A percentile compares a stretch with the other conserved stretches of the same genome.
Conservation (phyloP, 2,329 filamentous ascomycete genomes). For the Microthyrium microscopicum region DNA sequence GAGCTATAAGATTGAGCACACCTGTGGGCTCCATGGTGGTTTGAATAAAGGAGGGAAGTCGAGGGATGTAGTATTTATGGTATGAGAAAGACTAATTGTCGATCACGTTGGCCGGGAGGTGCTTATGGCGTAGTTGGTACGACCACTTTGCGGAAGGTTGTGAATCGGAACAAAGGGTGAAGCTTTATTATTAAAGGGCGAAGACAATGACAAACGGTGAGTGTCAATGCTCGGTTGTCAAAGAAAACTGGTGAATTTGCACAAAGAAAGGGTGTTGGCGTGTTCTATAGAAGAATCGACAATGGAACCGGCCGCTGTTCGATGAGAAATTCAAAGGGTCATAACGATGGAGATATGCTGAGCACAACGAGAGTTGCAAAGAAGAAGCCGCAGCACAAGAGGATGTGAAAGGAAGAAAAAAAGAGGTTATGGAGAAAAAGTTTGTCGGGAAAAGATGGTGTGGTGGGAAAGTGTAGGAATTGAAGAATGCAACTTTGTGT, state of each 20-base stretch:
- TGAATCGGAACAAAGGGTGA: not conserved
- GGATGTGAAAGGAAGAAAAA: too few relatives aligned
- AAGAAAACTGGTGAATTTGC: not conserved
- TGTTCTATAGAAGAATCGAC: not conserved
- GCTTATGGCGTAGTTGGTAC: too few relatives aligned
- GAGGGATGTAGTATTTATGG: not conserved
- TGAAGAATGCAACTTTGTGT: too few relatives aligned
- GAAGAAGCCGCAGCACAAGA: not conserved
- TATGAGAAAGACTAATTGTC: not conserved
- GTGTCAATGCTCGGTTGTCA: not conserved
- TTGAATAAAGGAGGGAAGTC: not conserved
- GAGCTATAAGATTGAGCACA: constrained; percentile 1
- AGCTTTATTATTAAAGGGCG: not conserved
- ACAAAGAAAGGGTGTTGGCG: not conserved
- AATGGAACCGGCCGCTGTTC: not conserved
- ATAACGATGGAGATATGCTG: too few relatives aligned
- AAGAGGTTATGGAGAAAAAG: too few relatives aligned
- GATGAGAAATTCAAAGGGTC: not conserved
- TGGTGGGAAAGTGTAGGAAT: too few relatives aligned
- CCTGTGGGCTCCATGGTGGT: constrained; percentile 5
- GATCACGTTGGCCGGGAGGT: not conserved
- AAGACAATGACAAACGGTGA: not conserved
- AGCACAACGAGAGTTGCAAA: too few relatives aligned
- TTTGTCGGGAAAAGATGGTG: too few relatives aligned
- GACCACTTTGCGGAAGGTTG: constrained; percentile 1